Evolutionary conservation across 164 flowering plant species (phyloP).

Genomic region (Hamamelis virginiana): DNA sequence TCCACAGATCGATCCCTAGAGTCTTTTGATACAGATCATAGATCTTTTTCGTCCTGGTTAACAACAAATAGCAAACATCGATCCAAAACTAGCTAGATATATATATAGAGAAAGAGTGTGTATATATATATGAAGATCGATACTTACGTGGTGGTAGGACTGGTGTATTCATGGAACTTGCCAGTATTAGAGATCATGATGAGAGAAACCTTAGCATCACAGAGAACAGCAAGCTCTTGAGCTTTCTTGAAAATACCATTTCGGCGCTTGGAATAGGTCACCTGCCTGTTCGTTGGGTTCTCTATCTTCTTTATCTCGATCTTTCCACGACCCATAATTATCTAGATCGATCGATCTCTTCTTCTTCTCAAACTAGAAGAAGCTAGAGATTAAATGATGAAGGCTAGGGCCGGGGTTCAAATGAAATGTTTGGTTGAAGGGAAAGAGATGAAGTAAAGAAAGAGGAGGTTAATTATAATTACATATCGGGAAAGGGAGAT

Average conservation of each 20-base stretch:
- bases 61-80: too few species aligned
- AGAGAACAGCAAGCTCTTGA: constrained; percentile 61
- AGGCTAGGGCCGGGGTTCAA: too few species aligned
- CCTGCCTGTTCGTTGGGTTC: constrained; percentile 68
- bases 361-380: neutral
- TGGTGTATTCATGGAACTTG: constrained; percentile 48
- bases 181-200: constrained; percentile 52
- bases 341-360: too few species aligned
- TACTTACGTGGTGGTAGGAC: constrained; percentile 49
- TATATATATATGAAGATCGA: neutral
- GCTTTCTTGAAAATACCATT: constrained; percentile 76
- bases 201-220: constrained; percentile 70
- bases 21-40: constrained; percentile 58
- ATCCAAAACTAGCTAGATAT: neutral
- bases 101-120: neutral
- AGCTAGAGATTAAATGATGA: too few species aligned
- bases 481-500: constrained; percentile 18
- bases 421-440: neutral
- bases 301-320: constrained; percentile 70
- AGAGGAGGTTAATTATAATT: neutral
- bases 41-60: constrained; percentile 52
- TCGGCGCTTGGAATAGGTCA: constrained; percentile 70
- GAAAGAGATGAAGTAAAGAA: constrained; percentile 9
- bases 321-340: constrained; percentile 83
- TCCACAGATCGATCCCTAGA: constrained; percentile 53